Evolutionary conservation across 1,284 basidiomycete species (phyloP).

Genomic region (Coniferiporia sulphurascens): DNA sequence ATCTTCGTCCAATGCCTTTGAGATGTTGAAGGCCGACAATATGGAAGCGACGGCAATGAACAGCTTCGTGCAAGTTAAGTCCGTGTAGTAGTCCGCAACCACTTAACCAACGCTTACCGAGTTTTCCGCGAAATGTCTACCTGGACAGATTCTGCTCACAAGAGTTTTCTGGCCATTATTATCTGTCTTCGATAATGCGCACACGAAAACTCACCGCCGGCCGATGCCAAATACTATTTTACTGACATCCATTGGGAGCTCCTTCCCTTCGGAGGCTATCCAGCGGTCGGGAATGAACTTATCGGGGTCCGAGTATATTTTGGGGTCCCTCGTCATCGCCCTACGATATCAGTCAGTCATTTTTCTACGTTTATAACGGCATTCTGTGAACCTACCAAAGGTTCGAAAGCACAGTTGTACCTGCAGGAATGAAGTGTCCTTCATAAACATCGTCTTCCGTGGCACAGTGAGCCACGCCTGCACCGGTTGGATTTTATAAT

Average conservation of each 20-base stretch:
- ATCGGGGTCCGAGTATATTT: constrained; percentile 23
- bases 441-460: constrained; percentile 20
- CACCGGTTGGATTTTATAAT: not conserved
- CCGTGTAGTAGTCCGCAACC: not conserved
- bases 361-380: not conserved
- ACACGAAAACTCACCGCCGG: constrained; percentile 1
- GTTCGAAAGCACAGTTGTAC: constrained; percentile 21
- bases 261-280: not conserved
- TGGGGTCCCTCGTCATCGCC: constrained; percentile 24
- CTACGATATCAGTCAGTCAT: constrained; percentile 9
- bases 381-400: constrained; percentile 15
- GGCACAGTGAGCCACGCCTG: constrained; percentile 13
- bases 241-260: not conserved
- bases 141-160: constrained; percentile 20
- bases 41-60: constrained; percentile 20
- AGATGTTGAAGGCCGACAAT: constrained; percentile 20
- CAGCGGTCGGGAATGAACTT: constrained; percentile 26
- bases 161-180: not conserved
- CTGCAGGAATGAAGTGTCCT: constrained; percentile 21
- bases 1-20: constrained; percentile 7
- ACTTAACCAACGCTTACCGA: constrained; percentile 1
- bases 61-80: not conserved
- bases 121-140: constrained; percentile 16
- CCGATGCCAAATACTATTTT: constrained; percentile 14
- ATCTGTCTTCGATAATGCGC: constrained; percentile 7